Percentiles rank a stretch among this genome's conserved stretches.
These are phyloP conservation scores for Firmiana major DNA, from an alignment of 345 rosid species.

Conservation along the genomic window DNA sequence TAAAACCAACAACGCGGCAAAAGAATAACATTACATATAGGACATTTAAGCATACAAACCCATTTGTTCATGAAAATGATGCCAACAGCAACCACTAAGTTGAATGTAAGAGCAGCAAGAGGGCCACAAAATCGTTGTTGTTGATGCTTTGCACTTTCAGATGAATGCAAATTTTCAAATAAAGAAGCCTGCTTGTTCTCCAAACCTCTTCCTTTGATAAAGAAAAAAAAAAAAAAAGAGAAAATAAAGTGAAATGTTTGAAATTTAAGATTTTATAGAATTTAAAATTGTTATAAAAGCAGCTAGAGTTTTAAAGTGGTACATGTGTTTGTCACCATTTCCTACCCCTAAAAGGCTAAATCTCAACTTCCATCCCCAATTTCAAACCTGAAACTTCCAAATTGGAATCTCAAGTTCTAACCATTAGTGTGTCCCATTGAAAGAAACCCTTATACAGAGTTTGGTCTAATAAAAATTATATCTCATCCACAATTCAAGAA, in stretches of 20 bases:
- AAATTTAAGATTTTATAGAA: neutral
- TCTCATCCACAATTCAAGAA: neutral
- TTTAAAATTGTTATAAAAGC: neutral
- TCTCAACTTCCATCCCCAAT: neutral
- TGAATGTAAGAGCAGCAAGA: conserved; percentile 65
- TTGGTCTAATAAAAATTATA: neutral
- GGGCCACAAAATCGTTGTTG: conserved; percentile 62
- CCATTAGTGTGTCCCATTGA: neutral
- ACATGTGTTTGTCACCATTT: neutral
- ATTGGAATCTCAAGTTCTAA: neutral
- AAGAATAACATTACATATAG: neutral
- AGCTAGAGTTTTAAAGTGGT: neutral
- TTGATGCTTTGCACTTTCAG: conserved; percentile 55
- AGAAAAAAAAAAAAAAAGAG: neutral
- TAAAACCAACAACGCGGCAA: neutral
- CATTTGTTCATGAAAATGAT: conserved; percentile 90
- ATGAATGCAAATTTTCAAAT: conserved; percentile 51
- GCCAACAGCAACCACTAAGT: conserved; percentile 68
- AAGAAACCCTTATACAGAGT: neutral
- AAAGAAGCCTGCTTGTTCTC: conserved; percentile 63
- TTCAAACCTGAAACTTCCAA: neutral
- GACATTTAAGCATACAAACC: conserved; percentile 30
- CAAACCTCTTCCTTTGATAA: conserved; percentile 50
- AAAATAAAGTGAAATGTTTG: neutral
- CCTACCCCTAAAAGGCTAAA: neutral